These are phyloP conservation scores for Hypoxylon sp. DNA, from an alignment of 2,329 filamentous ascomycete genomes.

Conservation along the genomic window DNA sequence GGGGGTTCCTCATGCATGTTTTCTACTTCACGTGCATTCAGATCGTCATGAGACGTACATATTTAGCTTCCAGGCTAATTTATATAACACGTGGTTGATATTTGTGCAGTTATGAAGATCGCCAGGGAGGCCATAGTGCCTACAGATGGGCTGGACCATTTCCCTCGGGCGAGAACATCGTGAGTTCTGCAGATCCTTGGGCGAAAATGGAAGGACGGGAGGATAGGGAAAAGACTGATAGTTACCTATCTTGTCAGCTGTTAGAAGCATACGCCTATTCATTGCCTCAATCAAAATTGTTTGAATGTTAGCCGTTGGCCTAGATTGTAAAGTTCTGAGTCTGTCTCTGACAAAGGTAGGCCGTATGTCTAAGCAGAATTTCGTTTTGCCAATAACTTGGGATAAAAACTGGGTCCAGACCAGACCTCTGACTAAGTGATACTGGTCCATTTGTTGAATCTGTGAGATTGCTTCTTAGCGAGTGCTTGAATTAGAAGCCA, in stretches of 20 bases:
- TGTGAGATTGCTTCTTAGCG: too few species aligned
- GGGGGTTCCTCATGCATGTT: slow-evolving; percentile 13
- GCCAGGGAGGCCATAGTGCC: background rate
- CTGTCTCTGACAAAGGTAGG: background rate
- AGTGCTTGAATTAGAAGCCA: too few species aligned
- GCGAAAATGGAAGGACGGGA: background rate
- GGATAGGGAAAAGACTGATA: background rate
- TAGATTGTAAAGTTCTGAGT: background rate
- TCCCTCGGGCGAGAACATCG: background rate
- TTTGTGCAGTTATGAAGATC: slow-evolving; percentile 3
- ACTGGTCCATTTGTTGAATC: too few species aligned
- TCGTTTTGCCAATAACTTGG: too few species aligned
- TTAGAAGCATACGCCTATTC: background rate
- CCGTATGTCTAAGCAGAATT: too few species aligned
- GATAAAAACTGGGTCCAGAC: too few species aligned
- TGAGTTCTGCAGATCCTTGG: slow-evolving; percentile 4
- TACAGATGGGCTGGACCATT: background rate
- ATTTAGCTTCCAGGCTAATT: slow-evolving; percentile 4
- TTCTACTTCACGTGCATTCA: slow-evolving; percentile 14
- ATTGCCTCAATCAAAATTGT: background rate
- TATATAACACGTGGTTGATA: slow-evolving; percentile 33
- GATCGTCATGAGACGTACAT: slow-evolving; percentile 5
- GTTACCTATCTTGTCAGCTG: background rate
- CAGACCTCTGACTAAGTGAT: too few species aligned
- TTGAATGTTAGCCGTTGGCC: background rate